Evolutionary conservation across 805 yeast genomes (phyloP).

Genomic region (Metahyphopichia silvanorum): DNA sequence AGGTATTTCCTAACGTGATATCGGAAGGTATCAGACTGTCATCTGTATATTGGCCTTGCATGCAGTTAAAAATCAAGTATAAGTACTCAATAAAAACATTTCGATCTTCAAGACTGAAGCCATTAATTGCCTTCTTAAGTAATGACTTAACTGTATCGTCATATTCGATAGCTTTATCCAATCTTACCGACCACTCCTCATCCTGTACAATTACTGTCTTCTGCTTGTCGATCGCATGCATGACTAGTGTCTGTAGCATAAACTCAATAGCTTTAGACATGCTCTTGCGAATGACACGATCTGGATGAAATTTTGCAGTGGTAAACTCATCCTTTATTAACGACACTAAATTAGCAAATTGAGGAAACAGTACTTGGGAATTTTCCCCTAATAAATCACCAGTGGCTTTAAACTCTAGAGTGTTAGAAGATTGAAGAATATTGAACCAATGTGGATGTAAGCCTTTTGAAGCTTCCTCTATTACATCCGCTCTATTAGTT

Average conservation of each 20-base stretch:
- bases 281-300: conserved; percentile 25
- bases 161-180: conserved; percentile 64
- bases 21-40: conserved; percentile 13
- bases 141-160: conserved; percentile 49
- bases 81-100: neutral
- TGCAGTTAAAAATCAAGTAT: conserved; percentile 35
- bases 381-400: conserved; percentile 41
- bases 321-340: conserved; percentile 19
- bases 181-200: conserved; percentile 68
- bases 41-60: conserved; percentile 18
- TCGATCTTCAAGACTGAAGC: conserved; percentile 10
- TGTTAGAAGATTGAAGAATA: conserved; percentile 44
- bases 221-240: conserved; percentile 55
- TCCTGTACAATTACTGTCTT: conserved; percentile 61
- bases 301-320: conserved; percentile 12
- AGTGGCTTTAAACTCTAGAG: conserved; percentile 41
- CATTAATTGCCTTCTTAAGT: conserved; percentile 17
- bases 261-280: conserved; percentile 49
- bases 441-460: conserved; percentile 81
- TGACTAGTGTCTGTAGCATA: conserved; percentile 55
- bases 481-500: conserved; percentile 62
- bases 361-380: conserved; percentile 50
- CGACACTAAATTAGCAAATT: conserved; percentile 39
- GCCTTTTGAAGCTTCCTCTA: conserved; percentile 79
- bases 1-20: conserved; percentile 31